phyloP scores from a whole-genome alignment of 108 stramenopile genomes.

The Pseudonitzschia multiseries region DNA sequence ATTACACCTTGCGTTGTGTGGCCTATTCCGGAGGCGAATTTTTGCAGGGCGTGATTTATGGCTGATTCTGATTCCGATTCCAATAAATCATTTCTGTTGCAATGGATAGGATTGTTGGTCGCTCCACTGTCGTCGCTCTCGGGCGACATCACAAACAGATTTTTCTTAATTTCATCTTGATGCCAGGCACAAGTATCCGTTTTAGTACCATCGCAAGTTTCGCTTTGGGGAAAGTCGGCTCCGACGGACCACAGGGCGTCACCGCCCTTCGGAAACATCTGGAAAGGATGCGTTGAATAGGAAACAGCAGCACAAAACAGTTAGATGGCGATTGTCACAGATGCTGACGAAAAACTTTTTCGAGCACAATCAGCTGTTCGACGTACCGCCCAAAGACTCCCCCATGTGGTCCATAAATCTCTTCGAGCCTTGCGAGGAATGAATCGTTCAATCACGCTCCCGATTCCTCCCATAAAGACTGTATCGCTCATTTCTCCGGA shows the following conservation, averaged over 20 bases:
- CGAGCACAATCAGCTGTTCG: background rate
- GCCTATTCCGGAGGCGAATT: constrained; percentile 17
- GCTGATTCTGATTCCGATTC: background rate
- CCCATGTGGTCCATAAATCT: constrained; percentile 78
- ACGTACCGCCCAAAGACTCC: constrained; percentile 53
- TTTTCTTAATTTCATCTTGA: background rate
- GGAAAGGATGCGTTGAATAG: no score
- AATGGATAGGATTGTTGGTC: background rate
- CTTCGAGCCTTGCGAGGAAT: constrained; percentile 59
- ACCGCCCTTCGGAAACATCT: constrained; percentile 87
- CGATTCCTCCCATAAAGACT: constrained; percentile 58
- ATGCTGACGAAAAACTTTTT: no score
- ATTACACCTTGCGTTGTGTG: constrained; percentile 31
- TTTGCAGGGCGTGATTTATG: constrained; percentile 11
- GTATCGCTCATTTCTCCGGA: constrained; percentile 91
- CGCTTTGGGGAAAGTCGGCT: constrained; percentile 39
- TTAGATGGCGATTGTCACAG: background rate
- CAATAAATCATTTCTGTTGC: constrained; percentile 3
- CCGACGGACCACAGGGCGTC: constrained; percentile 77
- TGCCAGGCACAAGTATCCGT: constrained; percentile 9
- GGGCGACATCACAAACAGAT: constrained; percentile 21
- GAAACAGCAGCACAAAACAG: background rate
- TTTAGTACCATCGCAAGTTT: background rate
- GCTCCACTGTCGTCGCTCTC: background rate
- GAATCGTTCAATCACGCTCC: constrained; percentile 66